Evolutionary conservation across 78 protist species (phyloP), one percentile per base, ranked within the genome.

Genomic region (Dictyostelium citrinum): DNA sequence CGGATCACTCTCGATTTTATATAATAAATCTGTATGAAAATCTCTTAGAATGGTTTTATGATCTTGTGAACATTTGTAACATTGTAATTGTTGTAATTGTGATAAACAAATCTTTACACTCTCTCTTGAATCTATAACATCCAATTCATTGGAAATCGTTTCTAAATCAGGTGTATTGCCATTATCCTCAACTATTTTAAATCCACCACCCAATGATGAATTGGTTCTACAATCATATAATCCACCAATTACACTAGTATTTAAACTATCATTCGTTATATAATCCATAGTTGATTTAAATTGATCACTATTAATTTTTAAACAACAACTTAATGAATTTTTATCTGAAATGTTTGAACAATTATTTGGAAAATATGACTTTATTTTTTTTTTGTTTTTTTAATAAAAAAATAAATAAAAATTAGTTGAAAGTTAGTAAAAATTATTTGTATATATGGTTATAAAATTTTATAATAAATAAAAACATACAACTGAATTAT

Each of bases 21-120:
- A 33, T 20, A 33, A 35, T 14, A 31, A 16, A 17, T 64, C 51
- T 2, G 14, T 16, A 11, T 67, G 68, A 20, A 58, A 45, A 14
- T 64, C 35, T 24, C 72, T 64, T 64, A 84, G 39, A 1, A 84
- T 78, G 0, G 91, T 72, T 9, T 14, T 20, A 27, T 84, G 91
- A 39, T 84, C 91, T 24, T 39, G 78, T 5, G 91, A 84, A 39
- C 91, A 84, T 45, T 49, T 31, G 22, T 45, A 51, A 49, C 91
- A 84, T 75, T 84, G 91, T 24, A 84, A 41, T n/a, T 31, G 45
- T 10, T 17, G 16, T 24, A 84, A 39, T 37, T 84, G 91, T 20
- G 76, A 81, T 22, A 43, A 33, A 58, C 91, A 84, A 1, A 39
- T n/a, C 12, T 84, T 72, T 33, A 75, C 91, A 51, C 78, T 31